Percentiles rank a stretch among this genome's conserved stretches.
phyloP scores from a whole-genome alignment of 2,329 filamentous ascomycete species.

The Curvularia sp. region DNA sequence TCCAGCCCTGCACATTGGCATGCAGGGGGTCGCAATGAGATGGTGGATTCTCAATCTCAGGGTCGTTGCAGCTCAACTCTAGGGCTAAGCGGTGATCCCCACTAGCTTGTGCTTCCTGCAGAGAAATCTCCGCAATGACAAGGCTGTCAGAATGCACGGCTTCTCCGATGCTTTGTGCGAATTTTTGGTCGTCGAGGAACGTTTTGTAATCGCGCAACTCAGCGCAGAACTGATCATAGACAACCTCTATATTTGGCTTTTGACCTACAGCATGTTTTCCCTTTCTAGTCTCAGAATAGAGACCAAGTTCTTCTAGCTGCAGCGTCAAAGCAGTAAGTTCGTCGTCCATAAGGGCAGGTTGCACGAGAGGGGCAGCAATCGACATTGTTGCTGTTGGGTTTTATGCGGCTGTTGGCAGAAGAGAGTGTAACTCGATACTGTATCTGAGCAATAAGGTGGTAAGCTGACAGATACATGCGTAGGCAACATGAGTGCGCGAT shows the following conservation, averaged over 20 bases:
- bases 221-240: conserved; percentile 22
- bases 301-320: conserved; percentile 35
- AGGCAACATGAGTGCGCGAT: no score
- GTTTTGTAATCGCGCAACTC: conserved; percentile 24
- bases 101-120: conserved; percentile 21
- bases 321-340: conserved; percentile 35
- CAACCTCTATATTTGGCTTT: conserved; percentile 29
- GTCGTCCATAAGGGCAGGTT: conserved; percentile 26
- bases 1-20: conserved; percentile 8
- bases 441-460: no score
- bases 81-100: conserved; percentile 26
- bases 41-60: no score
- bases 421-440: no score
- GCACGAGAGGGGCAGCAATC: background rate
- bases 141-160: conserved; percentile 34
- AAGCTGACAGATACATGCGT: no score
- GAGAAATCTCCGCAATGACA: conserved; percentile 22
- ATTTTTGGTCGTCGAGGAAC: conserved; percentile 28
- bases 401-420: background rate
- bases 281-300: conserved; percentile 17
- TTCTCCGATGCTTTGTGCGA: conserved; percentile 34
- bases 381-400: conserved; percentile 1
- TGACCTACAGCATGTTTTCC: conserved; percentile 28
- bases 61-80: conserved; percentile 21
- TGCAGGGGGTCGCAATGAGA: conserved; percentile 15